Evolutionary conservation across 331 rosid genomes (phyloP).

Genomic region (Quercus phellos): DNA sequence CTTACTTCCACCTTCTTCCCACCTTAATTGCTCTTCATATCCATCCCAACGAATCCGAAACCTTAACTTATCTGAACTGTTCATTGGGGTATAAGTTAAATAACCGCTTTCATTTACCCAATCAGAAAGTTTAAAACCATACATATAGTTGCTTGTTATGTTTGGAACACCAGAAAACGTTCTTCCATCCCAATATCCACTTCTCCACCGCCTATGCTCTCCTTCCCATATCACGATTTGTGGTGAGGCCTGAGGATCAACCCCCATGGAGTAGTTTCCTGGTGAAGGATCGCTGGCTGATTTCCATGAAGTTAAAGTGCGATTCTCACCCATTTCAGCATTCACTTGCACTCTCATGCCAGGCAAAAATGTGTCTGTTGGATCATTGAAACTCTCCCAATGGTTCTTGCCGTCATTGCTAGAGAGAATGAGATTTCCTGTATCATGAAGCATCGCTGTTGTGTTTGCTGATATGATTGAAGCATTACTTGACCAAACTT

Average conservation of each 20-base stretch:
- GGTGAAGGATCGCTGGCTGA: slow-evolving; percentile 55
- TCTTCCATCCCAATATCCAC: slow-evolving; percentile 72
- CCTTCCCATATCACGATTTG: slow-evolving; percentile 81
- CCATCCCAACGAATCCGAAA: slow-evolving; percentile 70
- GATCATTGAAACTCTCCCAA: slow-evolving; percentile 68
- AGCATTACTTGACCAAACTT: slow-evolving; percentile 48
- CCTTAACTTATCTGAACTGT: slow-evolving; percentile 29
- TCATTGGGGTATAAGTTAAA: slow-evolving; percentile 30
- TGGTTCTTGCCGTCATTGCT: neutral
- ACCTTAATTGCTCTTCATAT: slow-evolving; percentile 35
- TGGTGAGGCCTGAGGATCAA: slow-evolving; percentile 55
- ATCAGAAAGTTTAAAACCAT: slow-evolving; percentile 45
- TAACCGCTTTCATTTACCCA: slow-evolving; percentile 8
- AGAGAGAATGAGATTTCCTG: slow-evolving; percentile 49
- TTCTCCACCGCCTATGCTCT: slow-evolving; percentile 55
- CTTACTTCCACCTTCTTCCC: slow-evolving; percentile 24
- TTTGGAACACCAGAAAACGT: slow-evolving; percentile 47
- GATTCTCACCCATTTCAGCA: slow-evolving; percentile 19
- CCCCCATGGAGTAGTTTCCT: slow-evolving; percentile 57
- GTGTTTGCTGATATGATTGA: slow-evolving; percentile 4
- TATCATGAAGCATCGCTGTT: slow-evolving; percentile 25
- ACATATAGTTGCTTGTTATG: slow-evolving; percentile 29
- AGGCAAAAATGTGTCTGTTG: slow-evolving; percentile 65
- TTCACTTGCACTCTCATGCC: slow-evolving; percentile 48
- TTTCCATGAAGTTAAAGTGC: slow-evolving; percentile 58